Base-by-base conservation (phyloP, 352 stramenopile genomes). In the Phytophthora rubi region DNA sequence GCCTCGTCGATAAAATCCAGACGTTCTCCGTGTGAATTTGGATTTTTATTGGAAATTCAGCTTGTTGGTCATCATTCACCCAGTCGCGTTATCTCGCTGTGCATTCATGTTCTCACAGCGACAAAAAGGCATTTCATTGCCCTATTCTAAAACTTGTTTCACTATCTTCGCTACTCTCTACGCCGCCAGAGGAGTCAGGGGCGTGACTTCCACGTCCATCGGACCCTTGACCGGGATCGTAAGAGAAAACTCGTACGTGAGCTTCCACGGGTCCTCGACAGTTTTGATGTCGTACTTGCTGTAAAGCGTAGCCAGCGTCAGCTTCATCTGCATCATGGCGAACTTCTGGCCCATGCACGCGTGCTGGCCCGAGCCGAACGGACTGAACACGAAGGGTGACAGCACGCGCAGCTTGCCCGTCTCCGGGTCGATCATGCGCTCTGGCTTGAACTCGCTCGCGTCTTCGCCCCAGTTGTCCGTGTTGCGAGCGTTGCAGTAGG, bases 311-410 rank as follows among this genome's bases (percentile, higher is more conserved):
- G 80, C 80, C 54, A 90, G 53, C 7, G 79, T 64, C 30, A 88
- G 71, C 70, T 88, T 90, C 68, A 90, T 82, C 71, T 90, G 74
- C 63, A 85, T 73, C 56, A 83, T 72, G 28, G 81, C 79, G 30
- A 88, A 80, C 55, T 75, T 74, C 65, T 69, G 63, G 3, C 85
- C 83, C 18, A 93, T 66, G 53, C 83, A 92, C 44, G 80, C 71
- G 57, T 85, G 80, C 23, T 73, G 72, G 7, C 81, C 83, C 16
- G 75, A 71, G n/a, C 85, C 72, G 59, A 93, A 93, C 21, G 37
- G 68, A 42, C 70, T 77, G 39, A 71, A 77, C 28, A 53, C 28
- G 18, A 56, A 69, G 10, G 71, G 67, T 1, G 62, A 73, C 9
- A 75, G 35, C 4, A 72, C 60, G 4, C 49, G 59, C 12, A 80